Evolutionary conservation across 306 rosid genomes (phyloP), one percentile per base, ranked within the genome.

Genomic region (Parietaria judaica): DNA sequence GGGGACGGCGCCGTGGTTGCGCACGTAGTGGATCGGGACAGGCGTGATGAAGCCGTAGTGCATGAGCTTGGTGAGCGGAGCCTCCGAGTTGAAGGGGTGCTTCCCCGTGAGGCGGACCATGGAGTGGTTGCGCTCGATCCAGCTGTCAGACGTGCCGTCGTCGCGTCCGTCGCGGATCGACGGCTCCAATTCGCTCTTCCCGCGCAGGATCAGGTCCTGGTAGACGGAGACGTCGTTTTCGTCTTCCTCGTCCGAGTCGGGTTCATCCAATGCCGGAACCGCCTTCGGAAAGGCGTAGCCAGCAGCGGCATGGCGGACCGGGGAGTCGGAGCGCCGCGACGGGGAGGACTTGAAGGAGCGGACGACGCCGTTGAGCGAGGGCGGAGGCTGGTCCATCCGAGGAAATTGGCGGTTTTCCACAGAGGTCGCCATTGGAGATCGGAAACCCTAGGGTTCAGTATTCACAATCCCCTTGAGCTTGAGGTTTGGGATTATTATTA

Each of bases 21-120:
- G 87, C 14, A 88, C 96, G 68, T 85, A 85, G 80, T 88, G 96
- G 68, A 88, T 74, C 0, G 94, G 83, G 49, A 74, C 90, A 1
- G 96, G 96, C 8, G 94, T 88, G 54, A 88, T 88, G 86, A 88
- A 88, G 6, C 96, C 94, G 64, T 80, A 81, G 69, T 79, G 78
- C 94, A 85, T 85, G 65, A 88, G 86, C 8, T 83, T 78, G 52
- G 69, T 56, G n/a, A 88, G 70, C 0, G 96, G 86, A 0, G 91
- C 77, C 60, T 87, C 95, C 0, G 82, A 75, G 74, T 87, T 87
- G 72, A 84, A 84, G 16, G 95, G 96, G 63, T 88, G 96, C 38
- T 88, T 89, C 6, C 95, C 89, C 0, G 97, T 89, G 53, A 86
- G 89, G 7, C 95, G 94, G 66, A 90, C 69, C 62, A 90, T 51